Base-by-base conservation (phyloP, 2,329 filamentous ascomycete species). In the Fusarium sp. region DNA sequence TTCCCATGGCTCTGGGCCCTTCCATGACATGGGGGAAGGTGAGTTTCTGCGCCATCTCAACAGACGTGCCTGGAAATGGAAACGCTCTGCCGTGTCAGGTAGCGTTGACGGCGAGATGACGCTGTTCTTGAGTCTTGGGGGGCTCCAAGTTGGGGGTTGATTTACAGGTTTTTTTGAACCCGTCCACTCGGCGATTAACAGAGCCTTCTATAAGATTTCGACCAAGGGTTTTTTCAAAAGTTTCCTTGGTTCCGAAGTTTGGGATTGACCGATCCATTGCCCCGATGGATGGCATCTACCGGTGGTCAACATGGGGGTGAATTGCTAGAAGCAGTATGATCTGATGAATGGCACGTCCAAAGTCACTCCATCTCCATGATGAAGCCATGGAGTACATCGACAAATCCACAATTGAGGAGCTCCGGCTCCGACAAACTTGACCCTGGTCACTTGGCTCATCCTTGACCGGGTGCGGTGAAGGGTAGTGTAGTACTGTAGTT, bases 101-200 rank as follows among this genome's bases (percentile, higher is more conserved):
- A 50, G 62, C 62, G 63, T 61, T 72, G 72, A 74, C 67, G 72
- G 58, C 69, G 54, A 61, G 53, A 66, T 74, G 72, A 72, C 67
- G 65, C 25, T 38, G 18, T 1, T 16, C 13, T 38, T 36, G 16
- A 44, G 57, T 38, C 31, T 40, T 42, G 23, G 40, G 25, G 27
- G 34, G 25, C 2, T 38, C n/a, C n/a, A 36, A 34, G 29, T 34
- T 53, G 50, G 50, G 50, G 61, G 62, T 49, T 49, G 14, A 29
- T 25, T 46, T 25, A 16, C 44, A 49, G 23, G 44, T 44, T 44
- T 44, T 46, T 49, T 49, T 27, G 25, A 18, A 59, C 50, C 44
- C 42, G 42, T 58, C 57, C 42, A 31, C 44, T 53, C 42, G 57
- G 57, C 25, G 42, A 62, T 38, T 36, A 69, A 40, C 34, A 69